phyloP scores from a whole-genome alignment of 2,329 filamentous ascomycete species.

The Colletotrichum cereale region DNA sequence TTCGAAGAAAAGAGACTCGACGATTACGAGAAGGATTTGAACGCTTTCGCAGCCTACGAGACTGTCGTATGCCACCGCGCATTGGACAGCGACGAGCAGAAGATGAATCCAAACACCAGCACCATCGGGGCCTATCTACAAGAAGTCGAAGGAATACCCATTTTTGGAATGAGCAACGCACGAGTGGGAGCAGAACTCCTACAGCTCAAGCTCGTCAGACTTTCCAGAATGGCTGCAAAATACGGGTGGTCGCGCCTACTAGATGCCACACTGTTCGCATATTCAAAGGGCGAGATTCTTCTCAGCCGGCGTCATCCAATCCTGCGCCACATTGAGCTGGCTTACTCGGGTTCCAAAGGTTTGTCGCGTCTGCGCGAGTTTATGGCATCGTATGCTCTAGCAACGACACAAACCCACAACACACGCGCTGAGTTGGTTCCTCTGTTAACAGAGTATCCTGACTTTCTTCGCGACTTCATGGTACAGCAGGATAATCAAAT shows the following conservation, averaged over 20 bases:
- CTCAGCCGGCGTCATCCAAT: background rate
- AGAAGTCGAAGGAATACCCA: background rate
- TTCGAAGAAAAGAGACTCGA: background rate
- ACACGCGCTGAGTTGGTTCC: background rate
- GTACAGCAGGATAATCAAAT: background rate
- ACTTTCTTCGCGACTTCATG: background rate
- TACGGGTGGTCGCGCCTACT: background rate
- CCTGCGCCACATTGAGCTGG: background rate
- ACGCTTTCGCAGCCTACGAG: background rate
- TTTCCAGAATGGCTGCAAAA: background rate
- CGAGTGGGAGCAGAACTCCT: background rate
- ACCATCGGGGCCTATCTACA: background rate
- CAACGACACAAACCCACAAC: background rate
- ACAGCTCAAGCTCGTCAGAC: background rate
- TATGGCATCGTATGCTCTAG: background rate
- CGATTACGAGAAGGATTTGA: background rate
- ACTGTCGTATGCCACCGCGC: background rate
- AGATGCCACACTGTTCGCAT: background rate
- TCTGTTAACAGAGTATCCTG: background rate
- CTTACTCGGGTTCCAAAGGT: background rate
- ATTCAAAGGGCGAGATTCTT: background rate
- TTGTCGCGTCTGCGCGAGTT: background rate
- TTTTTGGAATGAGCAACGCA: background rate
- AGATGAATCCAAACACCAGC: background rate
- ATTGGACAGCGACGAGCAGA: background rate